Conservation (phyloP, 331 rosid genomes). For the Dryas integrifolia region DNA sequence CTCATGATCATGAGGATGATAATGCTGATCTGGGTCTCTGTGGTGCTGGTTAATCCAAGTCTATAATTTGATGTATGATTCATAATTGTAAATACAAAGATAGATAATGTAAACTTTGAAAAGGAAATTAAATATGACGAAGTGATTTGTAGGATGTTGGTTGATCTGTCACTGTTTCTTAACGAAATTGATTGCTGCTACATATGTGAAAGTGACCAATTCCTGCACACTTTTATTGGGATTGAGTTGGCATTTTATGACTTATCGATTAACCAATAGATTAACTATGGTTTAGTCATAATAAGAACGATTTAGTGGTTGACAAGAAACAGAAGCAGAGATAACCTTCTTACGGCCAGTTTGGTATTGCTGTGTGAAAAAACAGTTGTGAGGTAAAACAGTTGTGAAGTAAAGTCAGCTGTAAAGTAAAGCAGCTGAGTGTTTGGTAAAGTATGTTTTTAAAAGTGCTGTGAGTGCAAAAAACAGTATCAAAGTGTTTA, state of each 20-base stretch:
- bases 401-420: no score
- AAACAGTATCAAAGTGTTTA: no score
- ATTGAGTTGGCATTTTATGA: no score
- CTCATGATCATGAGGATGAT: constrained; percentile 28
- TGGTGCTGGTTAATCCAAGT: constrained; percentile 16
- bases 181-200: not conserved
- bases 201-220: not conserved
- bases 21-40: constrained; percentile 15
- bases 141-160: not conserved
- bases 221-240: no score
- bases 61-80: not conserved
- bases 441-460: no score
- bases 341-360: no score
- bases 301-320: not conserved
- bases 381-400: no score
- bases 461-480: no score
- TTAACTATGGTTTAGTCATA: not conserved
- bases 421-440: no score
- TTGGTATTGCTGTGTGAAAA: no score
- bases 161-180: not conserved
- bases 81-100: no score
- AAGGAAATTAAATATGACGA: not conserved
- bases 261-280: not conserved
- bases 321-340: not conserved
- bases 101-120: not conserved